Evolutionary conservation across 345 rosid species (phyloP).

Genomic region (Aquilaria sinensis): DNA sequence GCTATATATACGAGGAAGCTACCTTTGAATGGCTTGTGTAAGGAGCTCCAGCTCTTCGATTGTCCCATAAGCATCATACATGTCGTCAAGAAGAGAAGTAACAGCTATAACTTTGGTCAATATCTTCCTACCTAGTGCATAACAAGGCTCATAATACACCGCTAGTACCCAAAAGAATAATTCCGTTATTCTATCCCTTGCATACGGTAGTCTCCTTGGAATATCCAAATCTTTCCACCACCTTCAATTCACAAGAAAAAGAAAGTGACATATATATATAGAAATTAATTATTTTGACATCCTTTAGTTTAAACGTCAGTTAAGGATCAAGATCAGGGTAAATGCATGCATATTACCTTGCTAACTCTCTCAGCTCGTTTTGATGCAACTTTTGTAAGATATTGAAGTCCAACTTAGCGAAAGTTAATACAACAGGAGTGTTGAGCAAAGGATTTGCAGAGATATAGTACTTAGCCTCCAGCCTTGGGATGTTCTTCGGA

Average conservation of each 20-base stretch:
- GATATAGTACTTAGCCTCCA: constrained; percentile 17
- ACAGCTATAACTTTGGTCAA: constrained; percentile 12
- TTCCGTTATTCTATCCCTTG: constrained; percentile 21
- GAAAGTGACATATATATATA: too few species aligned
- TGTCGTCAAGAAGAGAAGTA: constrained; percentile 18
- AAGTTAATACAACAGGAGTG: constrained; percentile 1
- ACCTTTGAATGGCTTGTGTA: constrained; percentile 15
- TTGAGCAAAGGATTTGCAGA: constrained; percentile 9
- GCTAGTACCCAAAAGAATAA: constrained; percentile 19
- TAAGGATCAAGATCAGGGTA: too few species aligned
- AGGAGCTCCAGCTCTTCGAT: constrained; percentile 17
- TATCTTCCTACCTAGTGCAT: constrained; percentile 5
- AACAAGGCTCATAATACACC: constrained; percentile 19
- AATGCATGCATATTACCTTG: constrained; percentile 6
- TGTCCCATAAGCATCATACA: constrained; percentile 18
- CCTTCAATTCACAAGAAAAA: constrained; percentile 3
- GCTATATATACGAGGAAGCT: too few species aligned
- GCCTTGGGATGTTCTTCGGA: constrained; percentile 10
- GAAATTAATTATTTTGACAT: too few species aligned
- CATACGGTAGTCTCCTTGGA: constrained; percentile 16
- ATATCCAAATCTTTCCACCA: constrained; percentile 26
- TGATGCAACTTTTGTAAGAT: constrained; percentile 16
- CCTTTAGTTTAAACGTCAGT: too few species aligned
- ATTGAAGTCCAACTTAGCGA: constrained; percentile 34
- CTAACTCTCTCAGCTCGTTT: constrained; percentile 15